These are phyloP conservation scores for Stagonosporopsis chrysanthemi DNA, from an alignment of 2,329 filamentous ascomycete genomes.

Conservation along the genomic window DNA sequence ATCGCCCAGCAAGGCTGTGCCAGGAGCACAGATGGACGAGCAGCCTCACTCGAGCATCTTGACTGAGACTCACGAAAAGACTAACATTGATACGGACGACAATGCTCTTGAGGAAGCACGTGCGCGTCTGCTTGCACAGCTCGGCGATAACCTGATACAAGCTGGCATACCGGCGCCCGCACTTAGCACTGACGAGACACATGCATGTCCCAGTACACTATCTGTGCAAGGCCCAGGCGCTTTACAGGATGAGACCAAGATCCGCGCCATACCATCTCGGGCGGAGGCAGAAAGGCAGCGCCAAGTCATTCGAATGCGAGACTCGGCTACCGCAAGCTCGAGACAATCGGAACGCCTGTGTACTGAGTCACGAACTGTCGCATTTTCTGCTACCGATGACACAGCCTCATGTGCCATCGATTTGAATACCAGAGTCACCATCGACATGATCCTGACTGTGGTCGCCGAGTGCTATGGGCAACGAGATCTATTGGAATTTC, in stretches of 20 bases:
- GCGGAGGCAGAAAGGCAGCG: slow-evolving; percentile 34
- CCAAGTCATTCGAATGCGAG: slow-evolving; percentile 22
- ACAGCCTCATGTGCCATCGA: slow-evolving; percentile 52
- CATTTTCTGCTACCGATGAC: background rate
- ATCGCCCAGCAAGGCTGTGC: slow-evolving; percentile 18
- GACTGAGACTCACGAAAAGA: background rate
- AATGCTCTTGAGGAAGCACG: slow-evolving; percentile 58
- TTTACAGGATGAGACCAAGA: background rate
- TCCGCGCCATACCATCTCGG: slow-evolving; percentile 20
- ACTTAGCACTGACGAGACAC: background rate
- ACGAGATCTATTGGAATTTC: slow-evolving; percentile 79
- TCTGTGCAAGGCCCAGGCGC: background rate
- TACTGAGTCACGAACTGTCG: background rate
- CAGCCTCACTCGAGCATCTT: background rate
- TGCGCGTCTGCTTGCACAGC: slow-evolving; percentile 54
- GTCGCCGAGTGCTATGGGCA: slow-evolving; percentile 91
- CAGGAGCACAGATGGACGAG: slow-evolving; percentile 25
- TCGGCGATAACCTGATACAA: slow-evolving; percentile 46
- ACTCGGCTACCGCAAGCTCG: slow-evolving; percentile 6
- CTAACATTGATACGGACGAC: slow-evolving; percentile 9
- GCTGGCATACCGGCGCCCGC: slow-evolving; percentile 19
- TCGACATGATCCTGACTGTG: slow-evolving; percentile 91
- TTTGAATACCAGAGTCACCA: slow-evolving; percentile 65
- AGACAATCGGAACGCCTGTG: background rate
- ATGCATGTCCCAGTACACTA: background rate